Conservation (phyloP, 306 rosid species). For the Casuarina equisetifolia region DNA sequence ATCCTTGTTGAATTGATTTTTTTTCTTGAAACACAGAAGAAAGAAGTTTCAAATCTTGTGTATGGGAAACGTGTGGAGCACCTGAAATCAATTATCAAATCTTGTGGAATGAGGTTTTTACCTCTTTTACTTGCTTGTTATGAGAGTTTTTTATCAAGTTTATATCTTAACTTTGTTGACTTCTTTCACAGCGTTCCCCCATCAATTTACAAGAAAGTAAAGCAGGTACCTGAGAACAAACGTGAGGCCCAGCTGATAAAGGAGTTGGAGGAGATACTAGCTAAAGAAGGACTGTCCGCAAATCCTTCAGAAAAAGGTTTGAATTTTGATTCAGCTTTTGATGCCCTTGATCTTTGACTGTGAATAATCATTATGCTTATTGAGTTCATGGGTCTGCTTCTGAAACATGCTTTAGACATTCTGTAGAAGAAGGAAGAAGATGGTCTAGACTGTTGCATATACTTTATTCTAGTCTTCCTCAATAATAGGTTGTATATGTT, state of each 20-base stretch:
- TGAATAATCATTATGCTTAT: constrained; percentile 23
- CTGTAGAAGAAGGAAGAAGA: not conserved
- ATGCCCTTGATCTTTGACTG: constrained; percentile 19
- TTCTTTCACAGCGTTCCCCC: constrained; percentile 74
- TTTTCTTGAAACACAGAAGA: constrained; percentile 58
- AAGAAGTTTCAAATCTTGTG: constrained; percentile 69
- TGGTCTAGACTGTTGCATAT: not conserved
- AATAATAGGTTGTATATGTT: not conserved
- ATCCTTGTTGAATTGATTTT: constrained; percentile 17
- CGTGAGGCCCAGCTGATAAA: constrained; percentile 76
- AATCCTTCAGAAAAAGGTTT: constrained; percentile 90
- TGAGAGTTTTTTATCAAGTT: constrained; percentile 27
- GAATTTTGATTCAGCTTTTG: constrained; percentile 18
- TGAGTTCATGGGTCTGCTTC: constrained; percentile 6
- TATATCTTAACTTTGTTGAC: constrained; percentile 29
- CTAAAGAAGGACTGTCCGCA: constrained; percentile 83
- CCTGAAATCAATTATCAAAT: constrained; percentile 86
- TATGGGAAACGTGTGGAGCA: constrained; percentile 88
- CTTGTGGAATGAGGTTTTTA: constrained; percentile 89
- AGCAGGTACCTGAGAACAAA: constrained; percentile 82
- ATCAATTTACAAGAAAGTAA: constrained; percentile 71
- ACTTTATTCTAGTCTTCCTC: not conserved
- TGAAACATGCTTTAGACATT: constrained; percentile 13
- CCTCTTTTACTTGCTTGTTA: constrained; percentile 24
- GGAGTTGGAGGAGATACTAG: constrained; percentile 83